A percentile compares a stretch with the other conserved stretches of the same genome.
Conservation (phyloP, 1,139 yeast species). For the Kluyveromyces sp. region DNA sequence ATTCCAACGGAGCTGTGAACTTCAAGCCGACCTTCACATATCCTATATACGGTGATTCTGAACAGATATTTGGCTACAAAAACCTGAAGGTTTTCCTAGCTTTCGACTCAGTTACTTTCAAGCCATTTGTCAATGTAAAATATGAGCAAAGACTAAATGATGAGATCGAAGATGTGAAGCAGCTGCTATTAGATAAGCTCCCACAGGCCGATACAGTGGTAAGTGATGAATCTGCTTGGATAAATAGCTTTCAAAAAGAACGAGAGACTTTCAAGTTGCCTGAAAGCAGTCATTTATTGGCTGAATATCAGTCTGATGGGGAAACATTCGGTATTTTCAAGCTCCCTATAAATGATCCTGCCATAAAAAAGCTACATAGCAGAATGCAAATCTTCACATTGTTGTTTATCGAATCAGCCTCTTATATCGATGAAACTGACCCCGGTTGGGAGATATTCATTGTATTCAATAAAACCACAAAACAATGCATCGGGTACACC, state of each 20-base stretch:
- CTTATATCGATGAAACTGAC: constrained; percentile 73
- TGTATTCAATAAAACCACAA: constrained; percentile 28
- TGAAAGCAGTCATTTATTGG: constrained; percentile 12
- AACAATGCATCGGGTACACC: constrained; percentile 61
- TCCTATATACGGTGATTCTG: constrained; percentile 89
- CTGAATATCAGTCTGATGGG: constrained; percentile 32
- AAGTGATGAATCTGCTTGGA: constrained; percentile 64
- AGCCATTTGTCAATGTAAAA: constrained; percentile 51
- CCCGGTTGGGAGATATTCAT: constrained; percentile 60
- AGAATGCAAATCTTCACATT: constrained; percentile 75
- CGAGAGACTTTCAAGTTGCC: constrained; percentile 27
- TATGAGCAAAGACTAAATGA: constrained; percentile 45
- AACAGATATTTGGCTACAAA: constrained; percentile 78
- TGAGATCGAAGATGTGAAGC: constrained; percentile 42
- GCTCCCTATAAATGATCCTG: constrained; percentile 30
- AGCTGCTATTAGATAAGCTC: constrained; percentile 48
- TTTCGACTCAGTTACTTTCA: constrained; percentile 48
- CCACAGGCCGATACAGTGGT: constrained; percentile 51
- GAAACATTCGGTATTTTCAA: constrained; percentile 35
- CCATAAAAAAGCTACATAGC: constrained; percentile 47
- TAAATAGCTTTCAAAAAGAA: constrained; percentile 46
- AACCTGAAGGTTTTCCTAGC: constrained; percentile 50
- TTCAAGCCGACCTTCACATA: constrained; percentile 79
- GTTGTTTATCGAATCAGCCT: constrained; percentile 89
- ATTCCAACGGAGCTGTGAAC: constrained; percentile 48